A percentile compares a stretch with the other conserved stretches of the same genome.
These are phyloP conservation scores for Rutstroemia sp. DNA, from an alignment of 2,329 filamentous ascomycete species.

Conservation along the genomic window DNA sequence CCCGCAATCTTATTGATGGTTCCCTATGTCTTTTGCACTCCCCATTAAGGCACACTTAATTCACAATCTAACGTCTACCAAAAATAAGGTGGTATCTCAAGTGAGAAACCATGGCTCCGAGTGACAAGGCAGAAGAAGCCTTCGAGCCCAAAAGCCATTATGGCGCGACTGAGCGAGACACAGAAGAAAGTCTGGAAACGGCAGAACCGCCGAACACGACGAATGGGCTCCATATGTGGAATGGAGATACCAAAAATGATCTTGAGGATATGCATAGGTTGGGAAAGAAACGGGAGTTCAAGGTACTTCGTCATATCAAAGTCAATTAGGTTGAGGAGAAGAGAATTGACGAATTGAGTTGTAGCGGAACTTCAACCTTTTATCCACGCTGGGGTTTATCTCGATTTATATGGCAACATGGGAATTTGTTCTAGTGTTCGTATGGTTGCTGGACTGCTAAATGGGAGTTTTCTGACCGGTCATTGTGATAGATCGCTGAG, in stretches of 20 bases:
- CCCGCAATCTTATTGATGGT: neutral
- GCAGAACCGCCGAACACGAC: neutral
- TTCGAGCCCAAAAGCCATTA: neutral
- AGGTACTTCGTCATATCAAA: constrained; percentile 10
- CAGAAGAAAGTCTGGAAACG: constrained; percentile 7
- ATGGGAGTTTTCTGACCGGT: too few relatives aligned
- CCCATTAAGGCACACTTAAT: neutral
- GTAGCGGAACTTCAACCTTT: constrained; percentile 35
- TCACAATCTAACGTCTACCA: too few relatives aligned
- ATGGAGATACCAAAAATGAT: constrained; percentile 27
- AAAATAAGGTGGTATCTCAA: neutral
- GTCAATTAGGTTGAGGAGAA: neutral
- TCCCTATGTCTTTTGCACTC: neutral
- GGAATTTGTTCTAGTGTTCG: constrained; percentile 35
- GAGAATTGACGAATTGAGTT: neutral
- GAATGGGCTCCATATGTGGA: neutral
- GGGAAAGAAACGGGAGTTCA: constrained; percentile 27
- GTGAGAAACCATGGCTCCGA: neutral
- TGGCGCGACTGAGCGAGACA: neutral
- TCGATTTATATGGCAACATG: constrained; percentile 37
- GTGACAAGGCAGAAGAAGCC: too few relatives aligned
- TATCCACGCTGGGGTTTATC: constrained; percentile 37
- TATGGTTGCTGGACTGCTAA: neutral
- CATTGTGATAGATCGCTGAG: constrained; percentile 20
- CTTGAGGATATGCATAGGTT: constrained; percentile 30